Conservation (phyloP, 2,329 filamentous ascomycete species). For the Ceratocystis smalleyi region DNA sequence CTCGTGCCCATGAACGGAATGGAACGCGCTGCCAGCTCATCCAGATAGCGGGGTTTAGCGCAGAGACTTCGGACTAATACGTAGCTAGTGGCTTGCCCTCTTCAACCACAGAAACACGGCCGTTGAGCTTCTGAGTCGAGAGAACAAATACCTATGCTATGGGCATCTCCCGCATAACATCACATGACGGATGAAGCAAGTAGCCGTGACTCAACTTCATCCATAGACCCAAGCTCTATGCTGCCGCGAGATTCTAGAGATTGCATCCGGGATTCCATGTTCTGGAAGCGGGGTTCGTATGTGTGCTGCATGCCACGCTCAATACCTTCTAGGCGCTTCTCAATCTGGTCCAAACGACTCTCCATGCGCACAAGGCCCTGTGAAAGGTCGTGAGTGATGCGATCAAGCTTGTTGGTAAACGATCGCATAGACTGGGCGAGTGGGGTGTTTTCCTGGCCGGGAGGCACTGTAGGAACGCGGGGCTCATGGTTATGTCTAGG, state of each 20-base stretch:
- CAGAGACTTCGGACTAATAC: background rate
- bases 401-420: conserved; percentile 44
- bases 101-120: background rate
- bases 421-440: conserved; percentile 42
- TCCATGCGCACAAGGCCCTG: conserved; percentile 38
- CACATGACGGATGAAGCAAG: conserved; percentile 22
- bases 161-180: background rate
- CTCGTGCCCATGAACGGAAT: background rate
- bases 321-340: conserved; percentile 40
- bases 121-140: background rate
- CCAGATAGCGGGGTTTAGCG: background rate
- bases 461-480: conserved; percentile 36
- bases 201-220: conserved; percentile 31
- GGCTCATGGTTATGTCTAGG: conserved; percentile 47
- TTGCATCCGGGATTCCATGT: conserved; percentile 29
- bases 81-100: background rate
- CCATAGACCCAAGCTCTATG: conserved; percentile 27
- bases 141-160: background rate
- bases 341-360: conserved; percentile 34
- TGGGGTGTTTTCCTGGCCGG: conserved; percentile 42
- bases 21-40: background rate
- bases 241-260: conserved; percentile 25
- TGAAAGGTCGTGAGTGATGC: conserved; percentile 40
- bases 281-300: conserved; percentile 32
- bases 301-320: conserved; percentile 29